These are phyloP conservation scores for Solanum sparsipilum DNA, from an alignment of 257 asterid genomes.

Conservation along the genomic window DNA sequence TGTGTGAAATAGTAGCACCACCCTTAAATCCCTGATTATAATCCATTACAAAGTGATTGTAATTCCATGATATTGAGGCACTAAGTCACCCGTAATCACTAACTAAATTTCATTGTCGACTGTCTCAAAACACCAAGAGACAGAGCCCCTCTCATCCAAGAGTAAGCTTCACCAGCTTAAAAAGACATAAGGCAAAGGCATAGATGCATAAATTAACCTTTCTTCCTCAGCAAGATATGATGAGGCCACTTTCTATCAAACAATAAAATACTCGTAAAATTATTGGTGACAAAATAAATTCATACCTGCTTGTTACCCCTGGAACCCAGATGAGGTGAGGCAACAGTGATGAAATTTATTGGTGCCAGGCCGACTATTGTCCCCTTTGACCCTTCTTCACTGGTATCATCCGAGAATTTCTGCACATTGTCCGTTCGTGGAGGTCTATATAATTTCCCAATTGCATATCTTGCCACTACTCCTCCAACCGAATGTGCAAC, in stretches of 20 bases:
- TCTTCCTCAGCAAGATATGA: background rate
- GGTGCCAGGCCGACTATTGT: constrained; percentile 85
- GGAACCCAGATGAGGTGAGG: constrained; percentile 99
- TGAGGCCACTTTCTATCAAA: background rate
- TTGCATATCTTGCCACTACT: constrained; percentile 91
- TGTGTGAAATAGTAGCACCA: background rate
- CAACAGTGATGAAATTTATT: constrained; percentile 75
- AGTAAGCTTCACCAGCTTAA: background rate
- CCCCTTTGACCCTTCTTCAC: constrained; percentile 40
- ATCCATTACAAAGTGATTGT: background rate
- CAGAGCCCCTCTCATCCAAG: background rate
- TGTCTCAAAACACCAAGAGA: background rate
- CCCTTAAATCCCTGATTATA: background rate
- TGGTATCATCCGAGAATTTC: constrained; percentile 21
- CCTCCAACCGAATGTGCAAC: constrained; percentile 99
- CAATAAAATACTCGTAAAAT: background rate
- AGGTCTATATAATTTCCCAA: constrained; percentile 71
- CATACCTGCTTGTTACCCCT: constrained; percentile 94
- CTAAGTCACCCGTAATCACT: background rate
- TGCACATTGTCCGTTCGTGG: constrained; percentile 29
- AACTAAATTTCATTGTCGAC: background rate
- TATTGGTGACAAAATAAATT: background rate
- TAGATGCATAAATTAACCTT: background rate
- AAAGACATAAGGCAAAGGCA: background rate
- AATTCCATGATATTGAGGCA: background rate